phyloP scores from a whole-genome alignment of 2,329 filamentous ascomycete species.

The Epichloe coenophiala region DNA sequence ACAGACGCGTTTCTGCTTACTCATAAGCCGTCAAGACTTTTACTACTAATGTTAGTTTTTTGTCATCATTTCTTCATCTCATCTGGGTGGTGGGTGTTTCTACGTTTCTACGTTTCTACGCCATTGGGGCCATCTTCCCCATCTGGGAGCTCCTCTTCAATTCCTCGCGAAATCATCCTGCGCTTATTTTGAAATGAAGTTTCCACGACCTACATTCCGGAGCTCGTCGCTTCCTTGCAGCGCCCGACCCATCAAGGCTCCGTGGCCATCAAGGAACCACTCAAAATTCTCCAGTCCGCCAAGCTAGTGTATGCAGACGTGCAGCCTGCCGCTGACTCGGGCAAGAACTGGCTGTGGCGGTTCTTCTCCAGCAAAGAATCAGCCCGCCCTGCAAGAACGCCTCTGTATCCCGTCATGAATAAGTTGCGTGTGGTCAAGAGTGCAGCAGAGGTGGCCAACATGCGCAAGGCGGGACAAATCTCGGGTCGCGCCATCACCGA shows the following conservation, averaged over 20 bases:
- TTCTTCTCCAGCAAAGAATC: slow-evolving; percentile 18
- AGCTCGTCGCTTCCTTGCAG: slow-evolving; percentile 5
- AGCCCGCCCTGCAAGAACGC: slow-evolving; percentile 18
- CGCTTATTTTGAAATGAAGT: slow-evolving; percentile 21
- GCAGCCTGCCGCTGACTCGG: slow-evolving; percentile 22
- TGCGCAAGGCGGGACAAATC: slow-evolving; percentile 69
- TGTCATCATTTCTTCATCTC: background rate
- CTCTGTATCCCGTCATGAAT: slow-evolving; percentile 62
- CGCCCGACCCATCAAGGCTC: background rate
- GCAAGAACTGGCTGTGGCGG: slow-evolving; percentile 23
- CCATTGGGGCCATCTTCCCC: background rate
- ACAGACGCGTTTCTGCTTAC: background rate
- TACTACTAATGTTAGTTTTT: background rate
- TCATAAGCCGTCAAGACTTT: background rate
- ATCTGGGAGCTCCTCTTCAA: slow-evolving; percentile 3
- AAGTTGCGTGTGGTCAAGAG: slow-evolving; percentile 72
- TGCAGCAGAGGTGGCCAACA: slow-evolving; percentile 69
- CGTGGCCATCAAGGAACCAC: background rate
- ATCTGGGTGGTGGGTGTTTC: background rate
- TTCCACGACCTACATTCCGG: slow-evolving; percentile 22
- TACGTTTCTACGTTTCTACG: background rate
- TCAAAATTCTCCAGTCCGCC: slow-evolving; percentile 48
- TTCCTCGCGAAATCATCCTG: slow-evolving; percentile 11
- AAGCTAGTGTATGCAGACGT: slow-evolving; percentile 68
- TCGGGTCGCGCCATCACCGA: slow-evolving; percentile 79